Evolutionary conservation across 2,329 filamentous ascomycete species (phyloP), one percentile per base, ranked within the genome.

Genomic region (Trichoderma polysporum): DNA sequence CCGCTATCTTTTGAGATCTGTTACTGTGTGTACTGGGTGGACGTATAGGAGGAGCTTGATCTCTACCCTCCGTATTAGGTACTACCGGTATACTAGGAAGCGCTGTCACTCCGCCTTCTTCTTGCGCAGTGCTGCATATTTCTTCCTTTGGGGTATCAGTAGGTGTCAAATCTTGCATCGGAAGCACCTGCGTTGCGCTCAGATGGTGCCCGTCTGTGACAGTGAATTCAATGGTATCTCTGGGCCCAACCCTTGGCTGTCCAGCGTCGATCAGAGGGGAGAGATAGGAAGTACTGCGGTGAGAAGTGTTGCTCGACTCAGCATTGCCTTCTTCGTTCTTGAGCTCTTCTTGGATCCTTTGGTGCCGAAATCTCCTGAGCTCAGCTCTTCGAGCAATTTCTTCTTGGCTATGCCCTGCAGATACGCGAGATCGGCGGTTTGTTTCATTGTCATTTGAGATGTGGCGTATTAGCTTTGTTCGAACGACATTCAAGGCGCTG

Each of bases 291-390:
- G 70, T 72, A n/a, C 70, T 74, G 22, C 71, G 69, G 15, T 69
- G 70, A 12, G 76, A 75, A 13, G 68, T 71, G 5, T 73, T 72
- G 47, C 73, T 77, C 1, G 70, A 66, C 19, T 77, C 74, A 19
- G 80, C 78, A 54, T 79, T 77, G 10, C 75, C 72, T 39, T 79
- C 76, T 41, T 86, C 84, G 45, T 75, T 81, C 53, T 83, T 80
- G 3, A 88, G 77, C 70, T 88, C 86, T 50, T 86, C 82, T 68
- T 84, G 84, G n/a, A 88, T 88, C 68, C 85, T 81, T 70, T 82
- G 83, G 57, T 84, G 82, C 74, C 85, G 83, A 9, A 88, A 76
- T 22, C 85, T 80, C 70, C 81, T 84, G 63, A 88, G 74, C 70
- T 88, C 86, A 31, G 85, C 85, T 70, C 85, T 80, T 31, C 85